Percentiles rank a stretch among this genome's conserved stretches.
These are phyloP conservation scores for Cercospora sp. DNA, from an alignment of 2,329 filamentous ascomycete species.

Conservation along the genomic window DNA sequence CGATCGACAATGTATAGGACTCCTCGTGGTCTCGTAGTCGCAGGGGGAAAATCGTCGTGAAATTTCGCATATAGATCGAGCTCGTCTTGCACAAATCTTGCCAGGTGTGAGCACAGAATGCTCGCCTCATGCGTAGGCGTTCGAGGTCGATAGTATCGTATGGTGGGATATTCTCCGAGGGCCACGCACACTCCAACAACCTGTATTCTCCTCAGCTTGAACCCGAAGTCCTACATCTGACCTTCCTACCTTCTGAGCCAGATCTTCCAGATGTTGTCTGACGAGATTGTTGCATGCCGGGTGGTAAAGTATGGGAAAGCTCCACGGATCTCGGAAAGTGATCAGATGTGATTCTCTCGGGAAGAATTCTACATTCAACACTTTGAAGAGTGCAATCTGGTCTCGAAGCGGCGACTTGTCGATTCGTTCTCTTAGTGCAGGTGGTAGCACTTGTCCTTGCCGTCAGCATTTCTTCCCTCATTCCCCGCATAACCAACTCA, in stretches of 20 bases:
- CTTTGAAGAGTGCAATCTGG: constrained; percentile 76
- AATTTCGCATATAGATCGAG: constrained; percentile 85
- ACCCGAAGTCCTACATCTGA: too few species aligned
- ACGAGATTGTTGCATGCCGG: constrained; percentile 85
- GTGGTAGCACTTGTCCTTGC: constrained; percentile 61
- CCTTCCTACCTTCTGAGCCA: constrained; percentile 76
- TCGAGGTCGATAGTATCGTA: constrained; percentile 83
- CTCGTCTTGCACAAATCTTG: constrained; percentile 87
- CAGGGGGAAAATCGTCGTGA: constrained; percentile 81
- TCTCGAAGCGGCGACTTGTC: constrained; percentile 71
- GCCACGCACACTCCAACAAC: constrained; percentile 85
- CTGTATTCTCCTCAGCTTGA: constrained; percentile 45
- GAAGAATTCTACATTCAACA: constrained; percentile 84
- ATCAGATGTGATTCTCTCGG: constrained; percentile 88
- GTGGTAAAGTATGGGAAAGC: constrained; percentile 90
- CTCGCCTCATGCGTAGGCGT: constrained; percentile 79
- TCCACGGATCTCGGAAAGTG: constrained; percentile 92
- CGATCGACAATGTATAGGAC: constrained; percentile 85
- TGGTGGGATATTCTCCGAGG: constrained; percentile 88
- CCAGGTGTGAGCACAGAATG: constrained; percentile 83
- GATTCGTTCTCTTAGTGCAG: constrained; percentile 69
- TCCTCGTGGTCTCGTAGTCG: constrained; percentile 73
- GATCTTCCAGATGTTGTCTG: constrained; percentile 74
- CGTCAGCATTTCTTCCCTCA: constrained; percentile 15
- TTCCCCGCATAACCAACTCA: constrained; percentile 41